phyloP scores from a whole-genome alignment of 2,329 filamentous ascomycete genomes.

The Ceratocystis colombiana region DNA sequence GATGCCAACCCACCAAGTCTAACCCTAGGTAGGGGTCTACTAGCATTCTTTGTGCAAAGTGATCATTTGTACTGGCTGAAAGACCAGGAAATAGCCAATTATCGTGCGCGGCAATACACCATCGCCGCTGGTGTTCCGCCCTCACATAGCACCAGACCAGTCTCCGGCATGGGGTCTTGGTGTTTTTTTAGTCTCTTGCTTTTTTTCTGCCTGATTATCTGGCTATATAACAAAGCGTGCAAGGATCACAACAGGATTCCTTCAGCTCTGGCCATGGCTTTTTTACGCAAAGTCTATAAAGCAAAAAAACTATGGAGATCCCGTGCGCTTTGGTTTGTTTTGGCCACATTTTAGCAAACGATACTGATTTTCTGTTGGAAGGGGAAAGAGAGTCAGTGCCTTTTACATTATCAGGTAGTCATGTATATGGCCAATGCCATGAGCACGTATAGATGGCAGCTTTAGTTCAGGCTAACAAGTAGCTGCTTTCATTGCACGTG shows the following conservation, averaged over 20 bases:
- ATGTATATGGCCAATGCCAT: no score
- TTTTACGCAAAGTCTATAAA: conserved; percentile 2
- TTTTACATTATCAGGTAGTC: neutral
- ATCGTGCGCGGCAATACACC: neutral
- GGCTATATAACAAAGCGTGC: neutral
- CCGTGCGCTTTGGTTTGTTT: neutral
- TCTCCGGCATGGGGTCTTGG: neutral
- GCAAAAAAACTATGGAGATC: neutral
- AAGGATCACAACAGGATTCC: conserved; percentile 5
- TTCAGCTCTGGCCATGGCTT: conserved; percentile 11
- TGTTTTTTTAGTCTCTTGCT: neutral
- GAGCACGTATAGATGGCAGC: no score
- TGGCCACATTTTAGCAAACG: neutral
- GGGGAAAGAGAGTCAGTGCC: neutral
- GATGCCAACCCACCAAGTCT: no score
- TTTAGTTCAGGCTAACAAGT: no score
- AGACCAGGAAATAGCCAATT: neutral
- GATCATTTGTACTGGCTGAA: neutral
- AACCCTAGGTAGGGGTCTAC: neutral
- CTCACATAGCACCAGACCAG: neutral
- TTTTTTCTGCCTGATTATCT: neutral
- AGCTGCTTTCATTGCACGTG: no score
- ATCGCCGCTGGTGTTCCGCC: neutral
- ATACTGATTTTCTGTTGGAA: neutral
- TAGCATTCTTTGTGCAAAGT: neutral